Conservation (phyloP, 2,329 filamentous ascomycete genomes). For the Exophiala sideris region DNA sequence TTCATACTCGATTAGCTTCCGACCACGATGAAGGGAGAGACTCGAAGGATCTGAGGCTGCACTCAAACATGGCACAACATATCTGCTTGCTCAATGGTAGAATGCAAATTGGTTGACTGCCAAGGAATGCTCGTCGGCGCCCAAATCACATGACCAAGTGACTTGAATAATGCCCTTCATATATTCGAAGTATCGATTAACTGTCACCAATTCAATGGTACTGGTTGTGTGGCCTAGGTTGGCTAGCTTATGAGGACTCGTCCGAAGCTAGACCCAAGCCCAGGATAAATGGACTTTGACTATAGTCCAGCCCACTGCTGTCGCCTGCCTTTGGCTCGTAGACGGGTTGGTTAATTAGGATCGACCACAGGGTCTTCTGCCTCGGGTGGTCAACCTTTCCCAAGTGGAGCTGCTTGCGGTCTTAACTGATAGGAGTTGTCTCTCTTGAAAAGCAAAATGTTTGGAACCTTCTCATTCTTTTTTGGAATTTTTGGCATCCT, state of each 20-base stretch:
- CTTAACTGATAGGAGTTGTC: too few relatives aligned
- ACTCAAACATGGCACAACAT: too few relatives aligned
- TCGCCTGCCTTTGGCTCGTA: too few relatives aligned
- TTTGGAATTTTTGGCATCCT: neutral
- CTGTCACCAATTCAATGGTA: neutral
- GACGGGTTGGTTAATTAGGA: too few relatives aligned
- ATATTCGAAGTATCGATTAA: neutral
- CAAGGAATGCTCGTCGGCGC: too few relatives aligned
- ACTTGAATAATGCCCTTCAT: neutral
- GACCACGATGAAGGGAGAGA: too few relatives aligned
- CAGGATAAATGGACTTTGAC: neutral
- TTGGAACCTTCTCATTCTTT: neutral
- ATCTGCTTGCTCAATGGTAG: too few relatives aligned
- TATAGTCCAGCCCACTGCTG: too few relatives aligned
- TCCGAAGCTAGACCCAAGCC: neutral
- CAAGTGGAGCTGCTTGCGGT: neutral
- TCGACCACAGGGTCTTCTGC: neutral
- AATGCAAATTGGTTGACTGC: too few relatives aligned
- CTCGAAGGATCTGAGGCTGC: too few relatives aligned
- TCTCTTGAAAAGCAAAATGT: neutral
- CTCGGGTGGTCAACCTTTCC: constrained; percentile 4
- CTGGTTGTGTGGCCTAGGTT: neutral
- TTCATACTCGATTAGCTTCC: too few relatives aligned
- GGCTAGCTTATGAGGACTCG: neutral
- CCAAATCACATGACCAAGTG: neutral